Evolutionary conservation across 2,329 filamentous ascomycete species (phyloP).

Genomic region (Fusarium sp.): DNA sequence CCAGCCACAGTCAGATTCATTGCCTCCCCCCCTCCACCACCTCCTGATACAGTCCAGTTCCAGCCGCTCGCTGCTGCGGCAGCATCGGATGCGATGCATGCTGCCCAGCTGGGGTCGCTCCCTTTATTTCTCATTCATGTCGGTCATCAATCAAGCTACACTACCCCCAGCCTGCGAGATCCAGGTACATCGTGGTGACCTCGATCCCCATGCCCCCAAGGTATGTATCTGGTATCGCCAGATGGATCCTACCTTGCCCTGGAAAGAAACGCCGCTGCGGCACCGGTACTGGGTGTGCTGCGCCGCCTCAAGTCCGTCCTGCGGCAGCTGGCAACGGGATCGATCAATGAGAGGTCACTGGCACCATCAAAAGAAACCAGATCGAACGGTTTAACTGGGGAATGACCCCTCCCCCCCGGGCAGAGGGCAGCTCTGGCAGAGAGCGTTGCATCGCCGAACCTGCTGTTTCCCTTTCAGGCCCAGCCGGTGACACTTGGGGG

Average conservation of each 20-base stretch:
- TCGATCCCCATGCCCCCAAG: slow-evolving; percentile 27
- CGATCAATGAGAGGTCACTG: background rate
- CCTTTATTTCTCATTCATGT: slow-evolving; percentile 10
- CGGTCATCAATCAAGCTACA: slow-evolving; percentile 12
- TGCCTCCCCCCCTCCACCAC: no score
- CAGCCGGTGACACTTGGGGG: slow-evolving; percentile 19
- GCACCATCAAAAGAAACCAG: slow-evolving; percentile 37
- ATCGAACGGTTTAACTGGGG: slow-evolving; percentile 38
- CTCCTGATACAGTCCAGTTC: background rate
- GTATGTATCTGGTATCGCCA: slow-evolving; percentile 8
- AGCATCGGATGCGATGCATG: slow-evolving; percentile 28
- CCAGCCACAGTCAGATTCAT: background rate
- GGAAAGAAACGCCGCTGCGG: background rate
- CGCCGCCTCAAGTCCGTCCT: slow-evolving; percentile 2
- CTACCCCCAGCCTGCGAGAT: slow-evolving; percentile 26
- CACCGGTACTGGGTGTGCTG: slow-evolving; percentile 5
- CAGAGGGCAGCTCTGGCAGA: slow-evolving; percentile 9
- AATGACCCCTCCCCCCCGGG: background rate
- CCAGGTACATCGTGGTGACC: slow-evolving; percentile 15
- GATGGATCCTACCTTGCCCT: slow-evolving; percentile 13
- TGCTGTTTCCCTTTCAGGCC: slow-evolving; percentile 28
- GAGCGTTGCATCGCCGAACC: slow-evolving; percentile 25
- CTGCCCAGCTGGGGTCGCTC: background rate
- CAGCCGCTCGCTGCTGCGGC: background rate
- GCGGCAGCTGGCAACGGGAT: background rate